Percentiles rank a stretch among this genome's conserved stretches.
Conservation (phyloP, 2,329 filamentous ascomycete species). For the Thielaviopsis musarum region DNA sequence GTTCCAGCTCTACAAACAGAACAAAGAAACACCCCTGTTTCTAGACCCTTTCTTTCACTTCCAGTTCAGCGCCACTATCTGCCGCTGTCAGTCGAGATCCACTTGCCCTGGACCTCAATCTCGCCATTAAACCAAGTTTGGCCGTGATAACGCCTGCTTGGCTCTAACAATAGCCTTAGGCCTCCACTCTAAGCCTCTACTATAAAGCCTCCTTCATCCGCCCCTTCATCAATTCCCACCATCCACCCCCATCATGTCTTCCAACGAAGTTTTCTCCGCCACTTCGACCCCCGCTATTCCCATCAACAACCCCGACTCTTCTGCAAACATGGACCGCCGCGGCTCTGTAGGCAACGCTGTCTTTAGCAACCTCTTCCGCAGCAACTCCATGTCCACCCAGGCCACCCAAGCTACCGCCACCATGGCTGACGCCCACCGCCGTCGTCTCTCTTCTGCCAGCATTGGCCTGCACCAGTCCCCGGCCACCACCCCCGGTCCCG, state of each 20-base stretch:
- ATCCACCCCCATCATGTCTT: not conserved
- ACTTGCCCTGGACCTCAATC: too few relatives aligned
- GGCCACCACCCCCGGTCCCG: slow-evolving; percentile 16
- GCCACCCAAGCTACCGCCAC: slow-evolving; percentile 20
- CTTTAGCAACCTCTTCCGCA: slow-evolving; percentile 42
- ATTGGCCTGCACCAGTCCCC: not conserved
- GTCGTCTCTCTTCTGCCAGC: slow-evolving; percentile 32
- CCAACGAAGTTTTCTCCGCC: slow-evolving; percentile 2
- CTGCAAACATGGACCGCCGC: slow-evolving; percentile 28
- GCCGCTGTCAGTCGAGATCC: too few relatives aligned
- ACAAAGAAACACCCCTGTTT: too few relatives aligned
- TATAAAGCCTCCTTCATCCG: not conserved
- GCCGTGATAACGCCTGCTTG: too few relatives aligned
- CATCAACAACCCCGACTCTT: slow-evolving; percentile 19
- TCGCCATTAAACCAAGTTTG: too few relatives aligned
- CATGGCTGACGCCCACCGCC: slow-evolving; percentile 40
- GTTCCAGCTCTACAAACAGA: too few relatives aligned
- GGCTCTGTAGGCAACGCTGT: slow-evolving; percentile 40
- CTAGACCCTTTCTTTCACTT: too few relatives aligned
- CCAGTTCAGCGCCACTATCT: too few relatives aligned
- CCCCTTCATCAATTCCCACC: not conserved
- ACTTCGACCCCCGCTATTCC: slow-evolving; percentile 7
- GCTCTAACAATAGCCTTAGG: too few relatives aligned
- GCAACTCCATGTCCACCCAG: slow-evolving; percentile 32
- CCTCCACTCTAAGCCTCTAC: not conserved